These are phyloP conservation scores for Aegilops umbellulata DNA, from an alignment of 176 grass and related monocot genomes.

Conservation along the genomic window DNA sequence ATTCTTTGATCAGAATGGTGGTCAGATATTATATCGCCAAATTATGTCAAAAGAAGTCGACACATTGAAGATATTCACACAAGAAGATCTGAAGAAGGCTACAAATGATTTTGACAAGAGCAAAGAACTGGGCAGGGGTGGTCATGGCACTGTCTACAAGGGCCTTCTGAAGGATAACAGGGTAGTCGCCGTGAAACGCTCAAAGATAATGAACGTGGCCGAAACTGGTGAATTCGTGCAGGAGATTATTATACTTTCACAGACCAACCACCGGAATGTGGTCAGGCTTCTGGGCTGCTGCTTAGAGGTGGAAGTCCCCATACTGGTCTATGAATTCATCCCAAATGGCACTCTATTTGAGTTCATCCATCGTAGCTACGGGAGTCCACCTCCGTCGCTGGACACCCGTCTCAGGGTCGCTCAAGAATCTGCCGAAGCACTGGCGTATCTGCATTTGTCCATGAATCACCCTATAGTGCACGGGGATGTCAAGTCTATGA, in stretches of 20 bases:
- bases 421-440: neutral
- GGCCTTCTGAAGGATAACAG: neutral
- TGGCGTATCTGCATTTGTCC: constrained; percentile 5
- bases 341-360: neutral
- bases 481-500: constrained; percentile 1
- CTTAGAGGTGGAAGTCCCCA: neutral
- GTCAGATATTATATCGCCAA: constrained; percentile 13
- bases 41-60: constrained; percentile 21
- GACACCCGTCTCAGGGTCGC: neutral
- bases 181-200: constrained; percentile 14
- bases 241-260: neutral
- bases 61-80: constrained; percentile 11
- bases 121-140: neutral
- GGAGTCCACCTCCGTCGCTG: neutral
- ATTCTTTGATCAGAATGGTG: constrained; percentile 27
- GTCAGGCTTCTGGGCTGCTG: neutral
- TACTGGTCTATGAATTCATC: neutral
- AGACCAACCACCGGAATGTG: neutral
- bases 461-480: neutral
- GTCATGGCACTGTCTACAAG: constrained; percentile 1
- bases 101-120: neutral
- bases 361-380: neutral
- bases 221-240: neutral
- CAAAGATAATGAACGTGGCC: neutral
- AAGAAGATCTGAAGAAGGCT: constrained; percentile 18